A percentile compares a stretch with the other conserved stretches of the same genome.
These are phyloP conservation scores for Achlya hypogyna DNA, from an alignment of 352 stramenopile genomes.

Conservation along the genomic window DNA sequence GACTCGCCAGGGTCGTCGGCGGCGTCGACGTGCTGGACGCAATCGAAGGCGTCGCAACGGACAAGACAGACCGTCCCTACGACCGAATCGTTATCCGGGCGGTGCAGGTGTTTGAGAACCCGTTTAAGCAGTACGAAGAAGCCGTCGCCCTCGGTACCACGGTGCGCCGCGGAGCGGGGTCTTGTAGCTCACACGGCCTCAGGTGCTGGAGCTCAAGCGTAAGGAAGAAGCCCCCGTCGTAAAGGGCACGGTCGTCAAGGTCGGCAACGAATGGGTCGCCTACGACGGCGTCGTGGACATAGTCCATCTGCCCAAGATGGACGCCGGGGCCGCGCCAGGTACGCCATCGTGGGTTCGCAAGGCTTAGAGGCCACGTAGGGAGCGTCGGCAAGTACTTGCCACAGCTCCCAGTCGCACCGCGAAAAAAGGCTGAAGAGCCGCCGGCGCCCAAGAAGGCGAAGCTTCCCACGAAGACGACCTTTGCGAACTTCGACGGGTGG, in stretches of 20 bases:
- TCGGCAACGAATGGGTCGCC: conserved; percentile 66
- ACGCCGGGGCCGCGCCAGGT: conserved; percentile 26
- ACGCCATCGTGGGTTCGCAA: not conserved
- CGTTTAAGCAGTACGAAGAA: conserved; percentile 80
- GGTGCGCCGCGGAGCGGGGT: not conserved
- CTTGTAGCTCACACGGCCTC: no score
- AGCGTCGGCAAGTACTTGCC: conserved; percentile 62
- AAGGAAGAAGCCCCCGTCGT: conserved; percentile 23
- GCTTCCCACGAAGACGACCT: not conserved
- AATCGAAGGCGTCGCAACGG: conserved; percentile 70
- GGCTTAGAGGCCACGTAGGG: not conserved
- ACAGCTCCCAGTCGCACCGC: conserved; percentile 4
- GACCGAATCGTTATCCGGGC: conserved; percentile 72
- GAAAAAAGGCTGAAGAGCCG: not conserved
- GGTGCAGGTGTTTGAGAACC: conserved; percentile 81
- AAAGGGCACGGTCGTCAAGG: conserved; percentile 69
- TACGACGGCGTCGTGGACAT: conserved; percentile 60
- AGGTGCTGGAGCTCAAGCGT: conserved; percentile 9
- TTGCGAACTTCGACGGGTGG: conserved; percentile 18
- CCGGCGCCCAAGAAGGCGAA: conserved; percentile 9
- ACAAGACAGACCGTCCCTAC: conserved; percentile 61
- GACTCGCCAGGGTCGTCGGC: conserved; percentile 70
- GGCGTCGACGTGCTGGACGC: conserved; percentile 78
- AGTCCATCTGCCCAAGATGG: conserved; percentile 31
- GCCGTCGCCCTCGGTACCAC: conserved; percentile 36